Evolutionary conservation across 176 grass and related monocot species (phyloP).

Genomic region (Musa itinerans): DNA sequence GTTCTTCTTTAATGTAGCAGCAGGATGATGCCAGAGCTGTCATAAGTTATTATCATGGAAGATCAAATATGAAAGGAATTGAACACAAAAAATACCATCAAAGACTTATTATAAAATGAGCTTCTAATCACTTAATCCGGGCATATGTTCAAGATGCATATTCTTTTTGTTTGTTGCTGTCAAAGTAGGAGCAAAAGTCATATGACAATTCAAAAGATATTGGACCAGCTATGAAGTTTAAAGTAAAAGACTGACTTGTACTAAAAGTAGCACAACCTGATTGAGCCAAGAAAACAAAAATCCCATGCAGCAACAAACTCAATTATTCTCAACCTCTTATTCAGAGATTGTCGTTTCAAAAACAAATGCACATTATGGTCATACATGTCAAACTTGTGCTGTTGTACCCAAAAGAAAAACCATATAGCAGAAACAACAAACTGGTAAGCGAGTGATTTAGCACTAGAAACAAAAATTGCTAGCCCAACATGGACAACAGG

Average conservation of each 20-base stretch:
- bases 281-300: conserved; percentile 15
- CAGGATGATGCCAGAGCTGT: conserved; percentile 70
- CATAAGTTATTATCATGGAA: neutral
- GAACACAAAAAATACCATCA: conserved; percentile 3
- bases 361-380: too few species aligned
- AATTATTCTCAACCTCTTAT: too few species aligned
- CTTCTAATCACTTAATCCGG: conserved; percentile 70
- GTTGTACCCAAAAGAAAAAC: too few species aligned
- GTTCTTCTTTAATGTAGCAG: conserved; percentile 42
- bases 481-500: neutral
- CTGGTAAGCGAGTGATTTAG: too few species aligned
- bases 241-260: conserved; percentile 36
- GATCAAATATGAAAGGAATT: conserved; percentile 14
- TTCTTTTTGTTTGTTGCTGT: conserved; percentile 64
- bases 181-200: conserved; percentile 28
- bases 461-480: neutral
- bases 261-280: conserved; percentile 71
- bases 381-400: too few species aligned
- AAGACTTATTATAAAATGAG: conserved; percentile 56
- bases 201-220: conserved; percentile 31
- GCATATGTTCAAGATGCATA: conserved; percentile 83
- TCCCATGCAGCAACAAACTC: too few species aligned
- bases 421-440: too few species aligned
- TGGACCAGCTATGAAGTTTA: neutral
- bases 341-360: too few species aligned